phyloP scores from a whole-genome alignment of 129 eudicot species.

The Flaveria trinervia region DNA sequence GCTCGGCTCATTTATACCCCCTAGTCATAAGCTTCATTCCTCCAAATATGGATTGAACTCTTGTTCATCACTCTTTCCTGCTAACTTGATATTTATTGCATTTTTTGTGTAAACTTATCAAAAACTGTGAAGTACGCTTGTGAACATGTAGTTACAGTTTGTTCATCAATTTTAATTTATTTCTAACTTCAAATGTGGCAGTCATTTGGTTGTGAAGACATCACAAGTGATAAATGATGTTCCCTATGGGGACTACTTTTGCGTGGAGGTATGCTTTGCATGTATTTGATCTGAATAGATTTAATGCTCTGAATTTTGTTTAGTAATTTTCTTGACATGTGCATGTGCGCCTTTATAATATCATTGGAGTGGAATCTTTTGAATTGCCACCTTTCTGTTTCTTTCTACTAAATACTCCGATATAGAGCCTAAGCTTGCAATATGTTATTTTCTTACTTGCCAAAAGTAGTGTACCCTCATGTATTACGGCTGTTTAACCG shows the following conservation, averaged over 20 bases:
- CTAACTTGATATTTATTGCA: not conserved
- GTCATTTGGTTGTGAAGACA: slow-evolving; percentile 82
- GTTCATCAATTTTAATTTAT: slow-evolving; percentile 15
- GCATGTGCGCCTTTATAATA: not conserved
- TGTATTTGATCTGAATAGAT: slow-evolving; percentile 16
- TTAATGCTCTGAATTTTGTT: slow-evolving; percentile 23
- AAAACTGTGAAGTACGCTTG: slow-evolving; percentile 17
- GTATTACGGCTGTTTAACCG: slow-evolving; percentile 1
- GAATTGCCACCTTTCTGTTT: not conserved
- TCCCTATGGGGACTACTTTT: slow-evolving; percentile 92
- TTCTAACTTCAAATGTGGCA: slow-evolving; percentile 42
- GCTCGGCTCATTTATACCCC: too few relatives aligned
- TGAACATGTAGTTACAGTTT: slow-evolving; percentile 9
- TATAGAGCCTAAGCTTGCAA: slow-evolving; percentile 15
- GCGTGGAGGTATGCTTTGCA: slow-evolving; percentile 68
- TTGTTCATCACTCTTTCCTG: not conserved
- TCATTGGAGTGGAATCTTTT: not conserved
- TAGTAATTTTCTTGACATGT: not conserved
- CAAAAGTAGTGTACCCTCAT: not conserved
- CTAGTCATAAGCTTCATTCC: not conserved
- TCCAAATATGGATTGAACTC: slow-evolving; percentile 3
- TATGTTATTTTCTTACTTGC: slow-evolving; percentile 1
- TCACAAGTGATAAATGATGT: slow-evolving; percentile 91
- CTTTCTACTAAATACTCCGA: not conserved
- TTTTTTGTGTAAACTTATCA: slow-evolving; percentile 18